Evolutionary conservation across 2,329 filamentous ascomycete species (phyloP).

Genomic region (Diaporthe eres): DNA sequence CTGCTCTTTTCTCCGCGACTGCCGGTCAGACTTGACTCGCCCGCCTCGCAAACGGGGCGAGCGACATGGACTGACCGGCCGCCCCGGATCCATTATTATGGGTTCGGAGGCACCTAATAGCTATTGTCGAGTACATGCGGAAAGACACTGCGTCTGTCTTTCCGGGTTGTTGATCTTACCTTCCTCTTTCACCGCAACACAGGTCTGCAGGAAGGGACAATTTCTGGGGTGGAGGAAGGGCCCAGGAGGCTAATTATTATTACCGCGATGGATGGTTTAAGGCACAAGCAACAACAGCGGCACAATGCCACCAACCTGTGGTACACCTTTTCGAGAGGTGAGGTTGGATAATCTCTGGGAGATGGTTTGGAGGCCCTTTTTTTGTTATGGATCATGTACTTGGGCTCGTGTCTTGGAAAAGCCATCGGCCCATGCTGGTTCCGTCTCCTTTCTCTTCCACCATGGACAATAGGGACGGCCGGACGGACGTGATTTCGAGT

Average conservation of each 20-base stretch:
- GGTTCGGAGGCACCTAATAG: constrained; percentile 41
- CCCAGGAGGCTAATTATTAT: constrained; percentile 49
- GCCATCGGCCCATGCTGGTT: neutral
- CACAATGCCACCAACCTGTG: constrained; percentile 43
- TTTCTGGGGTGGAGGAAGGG: constrained; percentile 43
- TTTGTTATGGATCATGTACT: constrained; percentile 30
- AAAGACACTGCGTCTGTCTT: constrained; percentile 25
- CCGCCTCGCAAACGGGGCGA: constrained; percentile 34
- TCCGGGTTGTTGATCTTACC: constrained; percentile 30
- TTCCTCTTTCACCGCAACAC: constrained; percentile 18
- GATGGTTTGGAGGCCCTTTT: constrained; percentile 37
- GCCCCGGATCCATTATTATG: constrained; percentile 51
- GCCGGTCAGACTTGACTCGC: constrained; percentile 48
- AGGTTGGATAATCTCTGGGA: constrained; percentile 44
- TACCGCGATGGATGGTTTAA: constrained; percentile 46
- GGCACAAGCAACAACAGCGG: constrained; percentile 23
- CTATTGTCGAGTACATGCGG: constrained; percentile 41
- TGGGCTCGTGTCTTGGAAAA: constrained; percentile 28
- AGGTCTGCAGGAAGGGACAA: constrained; percentile 43
- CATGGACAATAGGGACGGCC: constrained; percentile 24
- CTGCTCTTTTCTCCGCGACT: constrained; percentile 50
- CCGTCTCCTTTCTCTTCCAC: constrained; percentile 13
- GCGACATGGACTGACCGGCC: constrained; percentile 43
- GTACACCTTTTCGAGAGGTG: constrained; percentile 33
- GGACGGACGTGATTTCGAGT: constrained; percentile 27